These are phyloP conservation scores for Gremmenia infestans DNA, from an alignment of 2,329 filamentous ascomycete genomes.

Conservation along the genomic window DNA sequence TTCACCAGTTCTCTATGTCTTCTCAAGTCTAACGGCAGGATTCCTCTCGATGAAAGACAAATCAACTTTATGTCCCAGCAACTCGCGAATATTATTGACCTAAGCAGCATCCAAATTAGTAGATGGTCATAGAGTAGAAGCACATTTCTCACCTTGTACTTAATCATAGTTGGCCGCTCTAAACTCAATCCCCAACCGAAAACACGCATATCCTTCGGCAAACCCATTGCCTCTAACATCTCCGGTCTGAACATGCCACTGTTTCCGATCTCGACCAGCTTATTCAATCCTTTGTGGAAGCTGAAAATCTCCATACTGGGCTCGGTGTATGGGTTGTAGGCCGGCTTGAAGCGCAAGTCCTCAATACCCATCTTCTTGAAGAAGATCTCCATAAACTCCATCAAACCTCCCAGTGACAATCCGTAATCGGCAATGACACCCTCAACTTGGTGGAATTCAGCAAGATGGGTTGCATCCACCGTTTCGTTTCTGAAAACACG, in stretches of 20 bases:
- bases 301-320: constrained; percentile 98
- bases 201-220: constrained; percentile 86
- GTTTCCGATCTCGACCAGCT: constrained; percentile 97
- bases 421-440: constrained; percentile 97
- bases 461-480: constrained; percentile 92
- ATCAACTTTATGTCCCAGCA: constrained; percentile 89
- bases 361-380: constrained; percentile 93
- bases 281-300: constrained; percentile 81
- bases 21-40: constrained; percentile 72
- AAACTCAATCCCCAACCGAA: constrained; percentile 91
- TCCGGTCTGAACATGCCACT: constrained; percentile 98
- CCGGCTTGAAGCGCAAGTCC: constrained; percentile 89
- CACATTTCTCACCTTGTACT: constrained; percentile 27
- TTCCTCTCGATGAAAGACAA: constrained; percentile 88
- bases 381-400: constrained; percentile 93
- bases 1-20: constrained; percentile 22
- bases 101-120: constrained; percentile 24
- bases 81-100: constrained; percentile 49
- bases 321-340: constrained; percentile 93
- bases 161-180: constrained; percentile 85
- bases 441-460: constrained; percentile 98
- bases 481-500: constrained; percentile 97
- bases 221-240: constrained; percentile 91
- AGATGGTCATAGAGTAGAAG: no score
- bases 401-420: constrained; percentile 84